Base-by-base conservation (phyloP, 257 asterid species). In the Agastache rugosa region DNA sequence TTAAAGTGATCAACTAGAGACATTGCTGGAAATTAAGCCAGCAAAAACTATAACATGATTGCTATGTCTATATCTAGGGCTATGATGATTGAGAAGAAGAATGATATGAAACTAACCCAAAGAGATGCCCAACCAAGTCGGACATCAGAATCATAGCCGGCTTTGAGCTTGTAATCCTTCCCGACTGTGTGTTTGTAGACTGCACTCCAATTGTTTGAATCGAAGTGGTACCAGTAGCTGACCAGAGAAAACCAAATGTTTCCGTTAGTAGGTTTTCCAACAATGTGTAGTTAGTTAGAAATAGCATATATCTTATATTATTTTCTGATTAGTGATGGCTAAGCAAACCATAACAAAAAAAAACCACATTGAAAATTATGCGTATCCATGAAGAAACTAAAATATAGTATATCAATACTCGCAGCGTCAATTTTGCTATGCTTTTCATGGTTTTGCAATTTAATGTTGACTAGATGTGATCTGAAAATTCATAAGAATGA, bases 61-160 rank as follows among this genome's bases (percentile, higher is more conserved):
- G 6, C 14, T 41, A 17, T 17, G 66, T 53, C 17, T 7, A 45
- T 34, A 41, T 34, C 20, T 17, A 53, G 64, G 10, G 41, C 50
- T 27, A 35, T 11, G 16, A 73, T 16, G 67, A 78, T 37, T 45
- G 37, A 25, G 12, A 51, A 16, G 22, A 17, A 63, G 54, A 54
- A 44, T 14, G 35, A 45, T 1, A 42, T 5, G 29, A 51, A 68
- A 82, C 96, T 83, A 74, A 91, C 97, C 99, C 98, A 94, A 11
- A 94, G 83, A 71, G 99, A 92, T 58, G 99, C 98, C 99, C 99
- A 94, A 27, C 97, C 95, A 82, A 90, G 91, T 67, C 91, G 96
- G 37, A 88, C 97, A 53, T 82, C 91, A 45, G 99, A 86, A 85
- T 94, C 99, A 83, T 94, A 94, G 70, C 99, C 98, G 16, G 96